A percentile compares a stretch with the other conserved stretches of the same genome.
phyloP scores from a whole-genome alignment of 139 green algal species.

The Tetratostichococcus sp. region DNA sequence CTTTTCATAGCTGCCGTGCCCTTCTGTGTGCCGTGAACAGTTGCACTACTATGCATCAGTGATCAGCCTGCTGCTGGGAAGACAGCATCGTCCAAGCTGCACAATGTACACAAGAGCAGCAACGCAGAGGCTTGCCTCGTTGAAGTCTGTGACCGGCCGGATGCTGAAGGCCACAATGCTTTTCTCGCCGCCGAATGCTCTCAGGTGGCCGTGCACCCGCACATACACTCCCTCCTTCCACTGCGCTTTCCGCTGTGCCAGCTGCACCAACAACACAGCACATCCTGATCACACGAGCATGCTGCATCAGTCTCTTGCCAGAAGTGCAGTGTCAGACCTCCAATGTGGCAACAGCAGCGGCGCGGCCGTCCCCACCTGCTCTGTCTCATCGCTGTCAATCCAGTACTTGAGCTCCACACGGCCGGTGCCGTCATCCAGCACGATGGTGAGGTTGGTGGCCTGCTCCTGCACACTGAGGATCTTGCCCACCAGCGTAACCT shows the following conservation, averaged over 20 bases:
- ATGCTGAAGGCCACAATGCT: conserved; percentile 56
- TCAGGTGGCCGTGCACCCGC: conserved; percentile 64
- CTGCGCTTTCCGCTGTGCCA: conserved; percentile 33
- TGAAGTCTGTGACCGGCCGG: conserved; percentile 59
- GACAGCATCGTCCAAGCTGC: no score
- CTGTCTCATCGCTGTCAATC: conserved; percentile 40
- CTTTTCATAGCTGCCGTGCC: not conserved
- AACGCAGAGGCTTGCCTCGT: conserved; percentile 65
- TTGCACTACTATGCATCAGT: no score
- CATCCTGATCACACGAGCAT: no score
- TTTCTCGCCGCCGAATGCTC: conserved; percentile 34
- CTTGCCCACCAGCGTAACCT: conserved; percentile 71
- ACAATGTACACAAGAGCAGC: no score
- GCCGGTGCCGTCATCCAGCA: conserved; percentile 72
- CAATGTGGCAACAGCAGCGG: no score
- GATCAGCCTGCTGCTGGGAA: no score
- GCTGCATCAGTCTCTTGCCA: no score
- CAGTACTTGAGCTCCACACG: conserved; percentile 49
- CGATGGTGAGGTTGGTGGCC: conserved; percentile 30
- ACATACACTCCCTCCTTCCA: conserved; percentile 59
- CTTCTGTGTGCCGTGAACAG: no score
- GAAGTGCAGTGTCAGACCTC: no score
- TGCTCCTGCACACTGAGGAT: conserved; percentile 44
- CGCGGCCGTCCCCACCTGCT: no score
- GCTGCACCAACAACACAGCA: conserved; percentile 5